Conservation (phyloP, 768 basidiomycete species). For the Lentinula sp. region DNA sequence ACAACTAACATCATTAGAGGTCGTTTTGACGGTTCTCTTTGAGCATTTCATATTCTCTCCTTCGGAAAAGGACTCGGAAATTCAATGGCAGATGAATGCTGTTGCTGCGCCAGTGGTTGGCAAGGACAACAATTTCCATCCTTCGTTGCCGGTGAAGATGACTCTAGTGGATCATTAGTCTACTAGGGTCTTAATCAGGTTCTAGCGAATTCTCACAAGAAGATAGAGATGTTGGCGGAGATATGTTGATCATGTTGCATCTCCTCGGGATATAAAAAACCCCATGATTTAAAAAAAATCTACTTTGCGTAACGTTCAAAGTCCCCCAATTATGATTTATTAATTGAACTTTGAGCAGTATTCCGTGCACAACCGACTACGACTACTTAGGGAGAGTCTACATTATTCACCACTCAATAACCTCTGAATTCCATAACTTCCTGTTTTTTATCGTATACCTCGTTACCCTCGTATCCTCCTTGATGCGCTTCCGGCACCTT, state of each 20-base stretch:
- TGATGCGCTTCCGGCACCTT: neutral
- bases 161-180: neutral
- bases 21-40: neutral
- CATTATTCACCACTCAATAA: neutral
- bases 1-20: neutral
- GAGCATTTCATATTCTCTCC: neutral
- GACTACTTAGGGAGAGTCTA: neutral
- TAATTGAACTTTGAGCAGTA: no score
- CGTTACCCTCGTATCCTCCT: neutral
- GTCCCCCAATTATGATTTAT: no score
- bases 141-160: neutral
- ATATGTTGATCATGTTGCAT: no score
- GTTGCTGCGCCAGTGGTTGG: neutral
- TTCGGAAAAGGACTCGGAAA: neutral
- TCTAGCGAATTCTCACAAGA: no score
- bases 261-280: no score
- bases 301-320: no score
- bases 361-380: no score
- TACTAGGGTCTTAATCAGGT: no score
- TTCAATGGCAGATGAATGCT: constrained; percentile 2
- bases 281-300: no score
- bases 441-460: neutral
- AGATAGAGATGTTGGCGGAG: no score
- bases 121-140: neutral
- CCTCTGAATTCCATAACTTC: neutral